Conservation (phyloP, 2,329 filamentous ascomycete genomes). For the Cephalotrichum gorgonifer region DNA sequence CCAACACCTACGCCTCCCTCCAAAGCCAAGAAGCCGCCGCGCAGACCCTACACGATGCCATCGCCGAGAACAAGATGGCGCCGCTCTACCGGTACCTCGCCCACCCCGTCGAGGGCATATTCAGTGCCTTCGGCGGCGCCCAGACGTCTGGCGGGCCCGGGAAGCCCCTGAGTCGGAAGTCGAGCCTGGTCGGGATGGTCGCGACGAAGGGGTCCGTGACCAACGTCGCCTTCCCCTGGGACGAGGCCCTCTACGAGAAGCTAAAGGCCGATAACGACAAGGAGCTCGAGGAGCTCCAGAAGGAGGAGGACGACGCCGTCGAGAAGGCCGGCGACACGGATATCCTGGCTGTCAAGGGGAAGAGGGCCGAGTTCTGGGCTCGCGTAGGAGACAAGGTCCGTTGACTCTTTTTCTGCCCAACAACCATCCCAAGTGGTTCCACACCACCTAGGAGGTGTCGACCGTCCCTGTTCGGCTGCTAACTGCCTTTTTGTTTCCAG, state of each 20-base stretch:
- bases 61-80: conserved; percentile 76
- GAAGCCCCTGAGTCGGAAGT: conserved; percentile 57
- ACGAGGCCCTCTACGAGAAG: conserved; percentile 75
- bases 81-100: conserved; percentile 78
- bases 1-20: conserved; percentile 63
- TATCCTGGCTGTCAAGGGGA: conserved; percentile 82
- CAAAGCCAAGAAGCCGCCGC: conserved; percentile 58
- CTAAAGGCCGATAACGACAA: conserved; percentile 68
- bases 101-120: conserved; percentile 69
- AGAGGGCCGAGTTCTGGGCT: conserved; percentile 93
- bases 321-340: conserved; percentile 97
- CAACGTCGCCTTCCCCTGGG: conserved; percentile 71
- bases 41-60: conserved; percentile 71
- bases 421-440: not conserved
- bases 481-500: too few species aligned
- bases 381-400: conserved; percentile 88
- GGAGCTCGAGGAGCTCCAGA: conserved; percentile 66
- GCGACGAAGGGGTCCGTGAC: conserved; percentile 57
- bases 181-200: conserved; percentile 63
- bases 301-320: conserved; percentile 85
- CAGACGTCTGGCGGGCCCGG: conserved; percentile 24
- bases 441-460: too few species aligned
- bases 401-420: conserved; percentile 1
- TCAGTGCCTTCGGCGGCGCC: conserved; percentile 66
- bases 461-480: too few species aligned